Evolutionary conservation across 306 rosid species (phyloP).

Genomic region (Hippophae tibetana): DNA sequence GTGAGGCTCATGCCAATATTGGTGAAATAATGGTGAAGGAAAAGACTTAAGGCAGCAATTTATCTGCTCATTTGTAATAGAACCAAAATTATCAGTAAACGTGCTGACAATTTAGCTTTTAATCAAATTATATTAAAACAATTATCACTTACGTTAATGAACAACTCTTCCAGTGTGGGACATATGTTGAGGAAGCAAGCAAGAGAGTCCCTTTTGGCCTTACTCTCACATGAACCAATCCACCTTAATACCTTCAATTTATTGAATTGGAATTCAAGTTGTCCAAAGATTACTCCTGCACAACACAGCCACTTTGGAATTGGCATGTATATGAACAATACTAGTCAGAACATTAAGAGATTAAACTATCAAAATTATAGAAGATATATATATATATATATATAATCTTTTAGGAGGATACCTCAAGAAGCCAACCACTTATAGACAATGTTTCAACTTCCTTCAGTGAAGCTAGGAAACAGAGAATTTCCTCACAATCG

Average conservation of each 20-base stretch:
- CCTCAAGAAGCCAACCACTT: slow-evolving; percentile 28
- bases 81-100: background rate
- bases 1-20: slow-evolving; percentile 24
- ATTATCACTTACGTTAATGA: slow-evolving; percentile 1
- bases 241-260: slow-evolving; percentile 11
- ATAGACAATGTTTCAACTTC: slow-evolving; percentile 15
- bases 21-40: slow-evolving; percentile 12
- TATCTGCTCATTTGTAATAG: slow-evolving; percentile 5
- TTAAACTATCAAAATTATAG: background rate
- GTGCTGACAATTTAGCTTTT: too few species aligned
- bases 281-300: slow-evolving; percentile 18
- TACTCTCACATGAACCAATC: slow-evolving; percentile 3
- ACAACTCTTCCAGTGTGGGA: too few species aligned
- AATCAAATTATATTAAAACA: too few species aligned
- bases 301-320: slow-evolving; percentile 18
- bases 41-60: background rate
- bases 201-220: background rate
- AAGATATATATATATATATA: too few species aligned
- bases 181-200: too few species aligned
- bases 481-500: slow-evolving; percentile 16
- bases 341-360: background rate
- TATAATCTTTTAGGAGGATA: background rate
- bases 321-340: background rate
- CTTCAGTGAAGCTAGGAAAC: slow-evolving; percentile 12
- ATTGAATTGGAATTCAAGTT: slow-evolving; percentile 17